Evolutionary conservation across 192 early-diverging fungal genomes (phyloP), one percentile per base, ranked within the genome.

Genomic region (Coemansia sp.): DNA sequence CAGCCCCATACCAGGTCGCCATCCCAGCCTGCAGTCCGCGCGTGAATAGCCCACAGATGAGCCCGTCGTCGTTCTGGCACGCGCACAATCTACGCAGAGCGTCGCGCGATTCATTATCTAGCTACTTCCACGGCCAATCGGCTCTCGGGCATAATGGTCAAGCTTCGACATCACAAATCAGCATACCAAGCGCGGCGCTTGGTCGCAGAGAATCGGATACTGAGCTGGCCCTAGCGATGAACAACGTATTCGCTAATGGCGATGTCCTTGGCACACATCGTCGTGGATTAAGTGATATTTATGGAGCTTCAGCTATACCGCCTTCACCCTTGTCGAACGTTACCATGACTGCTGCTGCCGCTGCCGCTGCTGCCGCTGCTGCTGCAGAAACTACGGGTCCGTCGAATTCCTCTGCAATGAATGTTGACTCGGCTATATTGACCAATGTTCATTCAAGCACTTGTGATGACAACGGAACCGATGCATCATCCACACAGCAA

Each of bases 151-250:
- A 46, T 16, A 30, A 39, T 30, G 52, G 42, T 9, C 40, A 57
- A 61, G 20, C 45, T 12, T 45, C 28, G n/a, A n/a, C 13, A 34
- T 34, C 55, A 20, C 55, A 57, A 26, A 30, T 18, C 25, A 57
- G 33, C 21, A 16, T 64, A 48, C 62, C 72, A 8, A 55, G 45
- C 2, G 62, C 35, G 10, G 45, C 48, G 34, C 63, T 64, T 56
- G 67, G 52, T 16, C 69, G 79, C 20, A 69, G 79, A n/a, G 79
- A 81, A 55, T 81, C 79, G 8, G 79, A 81, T 37, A 73, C 67
- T 0, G 79, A 81, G 63, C 67, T 81, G 55, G 79, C 79, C 26
- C 66, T 81, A 63, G 79, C 79, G 0, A 81, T 81, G 79, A 75
- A 81, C 56, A 66, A 61, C 35, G 79, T 70, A 18, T 81, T 81